A percentile compares a stretch with the other conserved stretches of the same genome.
These are phyloP conservation scores for Tuber borchii DNA, from an alignment of 495 filamentous ascomycete species.

Conservation along the genomic window DNA sequence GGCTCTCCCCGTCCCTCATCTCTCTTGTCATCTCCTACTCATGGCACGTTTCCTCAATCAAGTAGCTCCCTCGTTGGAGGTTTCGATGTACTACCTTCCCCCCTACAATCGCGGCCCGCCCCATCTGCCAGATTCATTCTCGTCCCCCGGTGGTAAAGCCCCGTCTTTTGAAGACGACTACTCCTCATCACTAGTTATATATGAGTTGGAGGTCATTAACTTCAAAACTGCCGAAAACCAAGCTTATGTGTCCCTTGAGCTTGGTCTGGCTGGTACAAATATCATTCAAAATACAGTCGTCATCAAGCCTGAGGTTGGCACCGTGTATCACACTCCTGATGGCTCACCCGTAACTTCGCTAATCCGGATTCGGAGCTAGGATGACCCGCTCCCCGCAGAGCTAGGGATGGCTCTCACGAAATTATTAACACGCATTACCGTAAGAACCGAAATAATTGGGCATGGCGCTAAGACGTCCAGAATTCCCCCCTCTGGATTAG, in stretches of 20 bases:
- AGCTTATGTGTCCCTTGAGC: neutral
- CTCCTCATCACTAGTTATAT: neutral
- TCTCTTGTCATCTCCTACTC: neutral
- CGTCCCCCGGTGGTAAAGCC: neutral
- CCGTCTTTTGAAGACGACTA: neutral
- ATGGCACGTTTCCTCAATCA: neutral
- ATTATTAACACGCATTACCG: neutral
- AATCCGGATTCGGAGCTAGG: neutral
- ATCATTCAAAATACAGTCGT: slow-evolving; percentile 16
- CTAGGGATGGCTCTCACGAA: neutral
- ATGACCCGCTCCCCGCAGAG: neutral
- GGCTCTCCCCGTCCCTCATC: neutral
- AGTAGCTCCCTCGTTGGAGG: neutral
- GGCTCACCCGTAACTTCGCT: neutral
- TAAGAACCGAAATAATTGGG: too few relatives aligned
- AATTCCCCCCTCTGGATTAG: too few relatives aligned
- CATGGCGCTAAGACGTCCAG: too few relatives aligned
- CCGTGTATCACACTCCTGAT: slow-evolving; percentile 6
- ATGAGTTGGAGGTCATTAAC: neutral
- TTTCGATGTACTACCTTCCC: neutral
- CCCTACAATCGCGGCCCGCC: neutral
- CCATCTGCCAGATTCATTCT: neutral
- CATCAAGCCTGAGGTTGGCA: slow-evolving; percentile 12
- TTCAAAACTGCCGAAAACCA: neutral
- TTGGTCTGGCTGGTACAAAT: neutral